phyloP scores from a whole-genome alignment of 1,284 basidiomycete genomes.

The Irpex lacteus region DNA sequence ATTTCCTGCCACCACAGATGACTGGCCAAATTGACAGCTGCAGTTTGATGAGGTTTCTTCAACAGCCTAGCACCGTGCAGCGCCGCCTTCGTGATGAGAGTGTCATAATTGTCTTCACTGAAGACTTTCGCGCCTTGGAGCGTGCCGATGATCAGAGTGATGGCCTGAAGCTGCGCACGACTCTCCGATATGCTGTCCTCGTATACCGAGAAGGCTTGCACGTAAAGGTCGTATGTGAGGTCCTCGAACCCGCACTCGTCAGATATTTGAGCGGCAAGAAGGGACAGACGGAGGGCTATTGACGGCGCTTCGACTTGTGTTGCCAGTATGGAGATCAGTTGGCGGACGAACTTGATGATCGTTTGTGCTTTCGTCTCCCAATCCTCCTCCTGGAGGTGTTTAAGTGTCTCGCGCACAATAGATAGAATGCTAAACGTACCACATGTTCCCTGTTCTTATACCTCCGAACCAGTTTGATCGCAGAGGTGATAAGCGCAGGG shows the following conservation, averaged over 20 bases:
- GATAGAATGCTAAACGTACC: slow-evolving; percentile 30
- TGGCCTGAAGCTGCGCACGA: slow-evolving; percentile 89
- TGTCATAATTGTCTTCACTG: slow-evolving; percentile 90
- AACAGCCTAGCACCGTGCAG: slow-evolving; percentile 90
- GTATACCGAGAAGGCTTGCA: slow-evolving; percentile 94
- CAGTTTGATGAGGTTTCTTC: slow-evolving; percentile 96
- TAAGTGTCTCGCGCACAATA: not conserved
- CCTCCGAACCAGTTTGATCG: slow-evolving; percentile 86
- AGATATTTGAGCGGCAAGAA: slow-evolving; percentile 90
- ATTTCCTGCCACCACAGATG: slow-evolving; percentile 96
- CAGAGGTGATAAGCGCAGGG: slow-evolving; percentile 88
- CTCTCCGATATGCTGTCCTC: slow-evolving; percentile 94
- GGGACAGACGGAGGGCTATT: slow-evolving; percentile 87
- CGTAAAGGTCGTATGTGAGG: slow-evolving; percentile 92
- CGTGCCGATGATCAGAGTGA: slow-evolving; percentile 88
- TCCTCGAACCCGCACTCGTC: slow-evolving; percentile 94
- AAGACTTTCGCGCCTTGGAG: slow-evolving; percentile 85
- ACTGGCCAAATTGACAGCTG: slow-evolving; percentile 89
- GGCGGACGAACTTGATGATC: slow-evolving; percentile 90
- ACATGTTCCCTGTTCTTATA: slow-evolving; percentile 77
- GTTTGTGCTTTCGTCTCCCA: slow-evolving; percentile 81
- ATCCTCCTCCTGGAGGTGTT: slow-evolving; percentile 60
- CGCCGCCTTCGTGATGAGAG: slow-evolving; percentile 93
- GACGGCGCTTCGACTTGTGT: slow-evolving; percentile 89
- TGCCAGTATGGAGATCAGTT: slow-evolving; percentile 87